Evolutionary conservation across 1,284 basidiomycete genomes (phyloP).

Genomic region (Volvariella surrecta): DNA sequence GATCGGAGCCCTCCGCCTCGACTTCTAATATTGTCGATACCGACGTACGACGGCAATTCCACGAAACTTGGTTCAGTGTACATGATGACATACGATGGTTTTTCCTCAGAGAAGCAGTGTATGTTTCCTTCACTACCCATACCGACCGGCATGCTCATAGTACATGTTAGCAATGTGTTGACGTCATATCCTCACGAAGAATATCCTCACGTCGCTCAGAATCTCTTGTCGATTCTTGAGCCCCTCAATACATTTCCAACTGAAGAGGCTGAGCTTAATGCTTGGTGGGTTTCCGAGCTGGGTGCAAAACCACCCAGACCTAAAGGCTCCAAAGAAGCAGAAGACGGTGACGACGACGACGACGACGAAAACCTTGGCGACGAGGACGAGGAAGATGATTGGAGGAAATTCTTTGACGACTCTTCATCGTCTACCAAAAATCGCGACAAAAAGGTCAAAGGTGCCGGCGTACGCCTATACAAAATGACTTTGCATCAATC

Average conservation of each 20-base stretch:
- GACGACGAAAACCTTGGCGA: conserved; percentile 29
- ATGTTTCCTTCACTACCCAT: conserved; percentile 18
- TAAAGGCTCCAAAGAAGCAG: conserved; percentile 26
- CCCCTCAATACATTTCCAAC: conserved; percentile 80
- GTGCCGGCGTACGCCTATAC: conserved; percentile 40
- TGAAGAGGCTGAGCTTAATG: conserved; percentile 64
- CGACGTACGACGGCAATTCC: conserved; percentile 58
- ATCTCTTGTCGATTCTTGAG: conserved; percentile 74
- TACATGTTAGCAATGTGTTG: conserved; percentile 23
- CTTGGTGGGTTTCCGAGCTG: conserved; percentile 81
- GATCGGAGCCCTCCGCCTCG: conserved; percentile 14
- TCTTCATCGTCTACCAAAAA: conserved; percentile 28
- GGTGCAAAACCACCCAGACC: conserved; percentile 48
- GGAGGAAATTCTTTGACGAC: conserved; percentile 78
- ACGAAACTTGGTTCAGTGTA: conserved; percentile 67
- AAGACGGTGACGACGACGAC: conserved; percentile 31
- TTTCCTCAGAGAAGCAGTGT: conserved; percentile 84
- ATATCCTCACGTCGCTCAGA: conserved; percentile 40
- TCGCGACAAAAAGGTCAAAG: conserved; percentile 22
- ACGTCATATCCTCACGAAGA: conserved; percentile 17
- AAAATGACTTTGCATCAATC: conserved; percentile 67
- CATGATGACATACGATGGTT: conserved; percentile 92
- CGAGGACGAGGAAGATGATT: conserved; percentile 59
- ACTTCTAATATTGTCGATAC: conserved; percentile 29
- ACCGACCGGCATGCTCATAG: conserved; percentile 12